Evolutionary conservation across 306 rosid species (phyloP).

Genomic region (Pyrus betulifolia): DNA sequence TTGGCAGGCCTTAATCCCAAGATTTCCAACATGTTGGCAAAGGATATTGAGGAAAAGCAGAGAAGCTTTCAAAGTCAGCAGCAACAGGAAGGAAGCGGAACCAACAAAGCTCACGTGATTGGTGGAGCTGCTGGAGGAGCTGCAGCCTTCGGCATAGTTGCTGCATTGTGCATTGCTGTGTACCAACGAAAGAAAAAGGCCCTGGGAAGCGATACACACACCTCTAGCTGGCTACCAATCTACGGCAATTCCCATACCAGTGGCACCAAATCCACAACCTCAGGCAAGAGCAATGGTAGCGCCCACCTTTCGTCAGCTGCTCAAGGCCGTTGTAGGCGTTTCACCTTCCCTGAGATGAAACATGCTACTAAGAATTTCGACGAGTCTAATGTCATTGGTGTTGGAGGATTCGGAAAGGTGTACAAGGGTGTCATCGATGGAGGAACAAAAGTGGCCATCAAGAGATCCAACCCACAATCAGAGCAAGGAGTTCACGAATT

Average conservation of each 20-base stretch:
- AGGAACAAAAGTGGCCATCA: conserved; percentile 40
- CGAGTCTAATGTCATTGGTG: conserved; percentile 40
- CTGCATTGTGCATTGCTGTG: conserved; percentile 36
- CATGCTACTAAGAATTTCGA: conserved; percentile 39
- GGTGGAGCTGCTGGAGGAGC: conserved; percentile 52
- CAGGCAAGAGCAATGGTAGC: conserved; percentile 38
- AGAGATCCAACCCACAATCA: conserved; percentile 43
- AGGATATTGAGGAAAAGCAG: conserved; percentile 21
- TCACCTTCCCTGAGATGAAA: conserved; percentile 32
- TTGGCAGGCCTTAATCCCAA: conserved; percentile 41
- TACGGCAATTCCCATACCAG: conserved; percentile 43
- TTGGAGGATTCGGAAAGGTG: conserved; percentile 54
- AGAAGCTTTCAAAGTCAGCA: conserved; percentile 7
- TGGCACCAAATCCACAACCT: conserved; percentile 29
- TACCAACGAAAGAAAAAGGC: conserved; percentile 34
- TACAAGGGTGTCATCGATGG: conserved; percentile 41
- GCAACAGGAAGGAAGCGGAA: neutral
- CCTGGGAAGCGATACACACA: conserved; percentile 27
- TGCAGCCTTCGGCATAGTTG: conserved; percentile 34
- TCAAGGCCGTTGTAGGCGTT: conserved; percentile 44
- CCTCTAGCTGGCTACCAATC: conserved; percentile 44
- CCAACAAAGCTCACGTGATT: conserved; percentile 23
- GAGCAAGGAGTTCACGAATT: conserved; percentile 52
- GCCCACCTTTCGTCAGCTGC: conserved; percentile 28
- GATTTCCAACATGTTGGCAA: conserved; percentile 21